Evolutionary conservation across 495 filamentous ascomycete genomes (phyloP).

Genomic region (Pseudomonodictys pantanalensis): DNA sequence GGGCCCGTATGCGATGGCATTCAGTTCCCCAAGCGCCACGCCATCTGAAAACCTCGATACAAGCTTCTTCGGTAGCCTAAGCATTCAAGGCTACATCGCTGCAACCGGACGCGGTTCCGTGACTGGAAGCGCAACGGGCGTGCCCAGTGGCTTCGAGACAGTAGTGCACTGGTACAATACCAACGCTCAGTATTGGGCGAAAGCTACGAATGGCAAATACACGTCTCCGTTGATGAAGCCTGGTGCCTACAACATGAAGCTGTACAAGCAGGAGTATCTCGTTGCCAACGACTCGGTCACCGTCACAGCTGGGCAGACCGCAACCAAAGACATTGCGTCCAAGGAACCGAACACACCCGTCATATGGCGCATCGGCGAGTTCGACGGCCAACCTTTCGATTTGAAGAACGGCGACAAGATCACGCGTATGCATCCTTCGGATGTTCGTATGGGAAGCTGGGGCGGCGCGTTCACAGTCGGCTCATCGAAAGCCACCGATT

Average conservation of each 20-base stretch:
- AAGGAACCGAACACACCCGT: slow-evolving; percentile 16
- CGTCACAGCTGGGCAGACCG: slow-evolving; percentile 15
- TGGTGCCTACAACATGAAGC: slow-evolving; percentile 22
- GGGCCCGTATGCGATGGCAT: slow-evolving; percentile 27
- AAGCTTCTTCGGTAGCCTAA: slow-evolving; percentile 15
- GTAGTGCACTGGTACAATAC: slow-evolving; percentile 26
- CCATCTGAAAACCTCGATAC: slow-evolving; percentile 23
- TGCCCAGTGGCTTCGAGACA: slow-evolving; percentile 18
- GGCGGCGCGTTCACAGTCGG: slow-evolving; percentile 21
- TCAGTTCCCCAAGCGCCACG: slow-evolving; percentile 8
- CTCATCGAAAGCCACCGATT: slow-evolving; percentile 7
- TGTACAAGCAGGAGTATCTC: slow-evolving; percentile 21
- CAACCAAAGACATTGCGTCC: slow-evolving; percentile 20
- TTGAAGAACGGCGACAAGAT: slow-evolving; percentile 30
- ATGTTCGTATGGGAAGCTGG: slow-evolving; percentile 20
- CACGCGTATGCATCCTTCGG: slow-evolving; percentile 24
- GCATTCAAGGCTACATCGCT: slow-evolving; percentile 21
- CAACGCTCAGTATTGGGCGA: slow-evolving; percentile 24
- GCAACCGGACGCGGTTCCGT: slow-evolving; percentile 17
- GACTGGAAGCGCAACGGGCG: slow-evolving; percentile 13
- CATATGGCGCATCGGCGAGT: slow-evolving; percentile 26
- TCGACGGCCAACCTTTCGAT: slow-evolving; percentile 21
- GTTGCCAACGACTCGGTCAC: slow-evolving; percentile 16
- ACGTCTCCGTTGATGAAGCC: slow-evolving; percentile 22
- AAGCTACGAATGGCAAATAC: slow-evolving; percentile 4